Evolutionary conservation across 2,329 filamentous ascomycete genomes (phyloP).

Genomic region (Aspergillus novoparasiticus): DNA sequence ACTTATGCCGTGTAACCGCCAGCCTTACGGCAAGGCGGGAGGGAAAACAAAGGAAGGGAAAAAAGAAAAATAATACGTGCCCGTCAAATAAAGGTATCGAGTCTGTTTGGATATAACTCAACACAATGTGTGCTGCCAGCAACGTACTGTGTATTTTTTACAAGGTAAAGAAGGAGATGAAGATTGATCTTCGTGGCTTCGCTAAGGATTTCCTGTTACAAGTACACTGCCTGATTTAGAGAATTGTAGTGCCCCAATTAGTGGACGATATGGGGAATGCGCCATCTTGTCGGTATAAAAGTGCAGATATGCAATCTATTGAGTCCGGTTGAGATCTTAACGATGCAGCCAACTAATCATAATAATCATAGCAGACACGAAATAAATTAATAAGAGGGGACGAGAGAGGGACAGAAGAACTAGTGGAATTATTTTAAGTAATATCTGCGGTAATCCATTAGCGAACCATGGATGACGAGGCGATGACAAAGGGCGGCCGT

Average conservation of each 20-base stretch:
- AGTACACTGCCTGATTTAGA: not conserved
- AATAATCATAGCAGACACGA: not conserved
- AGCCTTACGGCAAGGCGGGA: not conserved
- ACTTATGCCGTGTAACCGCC: not conserved
- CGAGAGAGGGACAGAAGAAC: not conserved
- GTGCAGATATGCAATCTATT: not conserved
- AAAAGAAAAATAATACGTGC: not conserved
- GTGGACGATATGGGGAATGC: not conserved
- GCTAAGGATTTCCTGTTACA: not conserved
- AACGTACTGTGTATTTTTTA: not conserved
- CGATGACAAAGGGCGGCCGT: not conserved
- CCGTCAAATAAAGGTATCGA: not conserved
- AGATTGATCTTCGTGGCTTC: not conserved
- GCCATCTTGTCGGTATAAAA: not conserved
- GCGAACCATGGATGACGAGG: conserved; percentile 5
- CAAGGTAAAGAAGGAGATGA: not conserved
- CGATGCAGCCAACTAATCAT: not conserved
- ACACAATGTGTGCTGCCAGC: not conserved
- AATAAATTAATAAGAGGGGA: not conserved
- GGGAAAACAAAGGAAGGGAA: not conserved
- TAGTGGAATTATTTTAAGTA: not conserved
- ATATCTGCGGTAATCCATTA: not conserved
- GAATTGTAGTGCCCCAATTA: not conserved
- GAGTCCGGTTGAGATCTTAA: not conserved
- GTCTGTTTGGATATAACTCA: not conserved